Conservation (phyloP, 805 yeast species). For the Tetrapisispora pingtungensis region DNA sequence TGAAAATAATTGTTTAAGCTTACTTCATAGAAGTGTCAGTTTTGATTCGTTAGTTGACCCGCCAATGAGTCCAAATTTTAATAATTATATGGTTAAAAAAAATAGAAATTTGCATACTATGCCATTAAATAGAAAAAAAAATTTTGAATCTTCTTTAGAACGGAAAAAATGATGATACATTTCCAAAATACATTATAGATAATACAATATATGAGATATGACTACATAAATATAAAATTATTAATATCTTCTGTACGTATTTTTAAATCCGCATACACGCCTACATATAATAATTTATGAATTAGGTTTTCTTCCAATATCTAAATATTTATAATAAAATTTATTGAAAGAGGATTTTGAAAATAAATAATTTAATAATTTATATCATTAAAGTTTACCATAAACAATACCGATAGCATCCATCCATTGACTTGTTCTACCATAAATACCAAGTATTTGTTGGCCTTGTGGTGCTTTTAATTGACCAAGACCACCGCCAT, state of each 20-base stretch:
- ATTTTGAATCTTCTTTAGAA: not conserved
- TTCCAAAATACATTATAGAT: not conserved
- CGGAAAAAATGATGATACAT: not conserved
- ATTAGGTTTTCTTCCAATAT: not conserved
- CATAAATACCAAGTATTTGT: constrained; percentile 59
- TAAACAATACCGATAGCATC: constrained; percentile 66
- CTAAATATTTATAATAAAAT: not conserved
- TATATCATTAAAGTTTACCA: constrained; percentile 12
- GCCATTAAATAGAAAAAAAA: not conserved
- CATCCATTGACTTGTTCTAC: constrained; percentile 60
- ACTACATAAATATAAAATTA: no score
- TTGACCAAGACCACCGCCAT: constrained; percentile 55
- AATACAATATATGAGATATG: not conserved
- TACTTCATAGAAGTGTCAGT: not conserved
- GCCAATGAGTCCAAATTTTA: not conserved
- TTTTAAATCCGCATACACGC: not conserved
- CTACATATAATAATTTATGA: not conserved
- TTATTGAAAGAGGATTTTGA: no score
- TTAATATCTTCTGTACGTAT: not conserved
- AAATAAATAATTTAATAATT: not conserved
- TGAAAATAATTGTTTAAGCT: not conserved
- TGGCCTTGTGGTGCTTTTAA: constrained; percentile 57
- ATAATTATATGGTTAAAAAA: constrained; percentile 1
- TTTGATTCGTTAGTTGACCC: constrained; percentile 1
- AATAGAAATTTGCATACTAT: not conserved